These are phyloP conservation scores for Drosera capensis DNA, from an alignment of 148 eudicot species.

Conservation along the genomic window DNA sequence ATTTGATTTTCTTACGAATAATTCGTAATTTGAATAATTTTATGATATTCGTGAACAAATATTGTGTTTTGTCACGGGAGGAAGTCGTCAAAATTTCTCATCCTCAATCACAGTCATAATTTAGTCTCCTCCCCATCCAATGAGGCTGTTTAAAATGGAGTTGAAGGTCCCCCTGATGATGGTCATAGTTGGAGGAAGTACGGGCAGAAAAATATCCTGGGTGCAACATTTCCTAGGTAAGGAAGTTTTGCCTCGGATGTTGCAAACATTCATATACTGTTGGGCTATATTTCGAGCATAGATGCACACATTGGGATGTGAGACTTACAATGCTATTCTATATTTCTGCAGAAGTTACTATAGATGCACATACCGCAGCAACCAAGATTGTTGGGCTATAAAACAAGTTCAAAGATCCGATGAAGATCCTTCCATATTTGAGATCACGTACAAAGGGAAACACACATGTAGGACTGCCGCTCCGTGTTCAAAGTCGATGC, in stretches of 20 bases:
- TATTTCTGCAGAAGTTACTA: conserved; percentile 35
- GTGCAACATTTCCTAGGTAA: conserved; percentile 83
- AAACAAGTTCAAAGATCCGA: conserved; percentile 86
- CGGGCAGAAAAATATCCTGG: conserved; percentile 87
- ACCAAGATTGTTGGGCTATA: conserved; percentile 47
- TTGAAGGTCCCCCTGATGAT: conserved; percentile 53
- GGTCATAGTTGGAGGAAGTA: conserved; percentile 95
- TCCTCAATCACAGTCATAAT: no score
- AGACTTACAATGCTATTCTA: neutral
- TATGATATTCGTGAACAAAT: no score
- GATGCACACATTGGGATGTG: neutral
- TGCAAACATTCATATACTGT: neutral
- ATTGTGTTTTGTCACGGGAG: no score
- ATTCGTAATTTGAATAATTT: no score
- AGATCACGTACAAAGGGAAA: conserved; percentile 61
- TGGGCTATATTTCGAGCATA: neutral
- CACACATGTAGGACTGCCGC: conserved; percentile 42
- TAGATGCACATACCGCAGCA: conserved; percentile 69
- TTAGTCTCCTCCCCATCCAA: no score
- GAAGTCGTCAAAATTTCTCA: no score
- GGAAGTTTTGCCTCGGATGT: neutral
- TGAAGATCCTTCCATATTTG: conserved; percentile 48
- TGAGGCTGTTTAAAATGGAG: no score
- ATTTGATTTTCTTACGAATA: no score
- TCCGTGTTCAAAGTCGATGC: conserved; percentile 21